Percentiles rank a stretch among this genome's conserved stretches.
Conservation (phyloP, 805 yeast species). For the Candida railenensis region DNA sequence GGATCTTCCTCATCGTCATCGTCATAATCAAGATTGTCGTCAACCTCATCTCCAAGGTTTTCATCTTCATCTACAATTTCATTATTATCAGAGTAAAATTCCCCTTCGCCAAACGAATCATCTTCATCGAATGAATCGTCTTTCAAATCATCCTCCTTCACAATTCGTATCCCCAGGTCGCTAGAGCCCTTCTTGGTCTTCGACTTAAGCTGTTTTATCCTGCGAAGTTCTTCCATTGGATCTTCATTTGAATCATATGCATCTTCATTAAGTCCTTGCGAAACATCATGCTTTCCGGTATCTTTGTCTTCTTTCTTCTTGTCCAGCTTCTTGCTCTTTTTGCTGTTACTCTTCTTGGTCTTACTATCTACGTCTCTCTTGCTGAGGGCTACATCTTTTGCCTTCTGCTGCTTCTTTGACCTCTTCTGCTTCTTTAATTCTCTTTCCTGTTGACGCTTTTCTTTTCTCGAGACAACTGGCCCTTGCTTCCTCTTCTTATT, state of each 20-base stretch:
- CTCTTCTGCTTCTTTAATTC: slow-evolving; percentile 30
- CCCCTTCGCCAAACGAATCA: slow-evolving; percentile 8
- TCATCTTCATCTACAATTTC: slow-evolving; percentile 6
- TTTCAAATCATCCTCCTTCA: slow-evolving; percentile 30
- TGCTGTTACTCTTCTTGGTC: not conserved
- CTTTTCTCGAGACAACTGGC: slow-evolving; percentile 29
- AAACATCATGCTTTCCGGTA: slow-evolving; percentile 13
- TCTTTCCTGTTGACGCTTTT: slow-evolving; percentile 35
- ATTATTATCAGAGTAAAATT: slow-evolving; percentile 8
- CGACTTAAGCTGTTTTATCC: slow-evolving; percentile 3
- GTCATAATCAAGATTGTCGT: slow-evolving; percentile 14
- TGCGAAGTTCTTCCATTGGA: slow-evolving; percentile 1
- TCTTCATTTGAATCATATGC: not conserved
- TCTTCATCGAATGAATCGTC: slow-evolving; percentile 20
- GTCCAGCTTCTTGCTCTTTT: slow-evolving; percentile 2
- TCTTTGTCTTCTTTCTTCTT: slow-evolving; percentile 1
- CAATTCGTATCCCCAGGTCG: slow-evolving; percentile 18
- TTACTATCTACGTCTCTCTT: not conserved
- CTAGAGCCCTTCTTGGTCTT: slow-evolving; percentile 2
- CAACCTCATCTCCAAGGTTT: slow-evolving; percentile 12
- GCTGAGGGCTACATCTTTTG: not conserved
- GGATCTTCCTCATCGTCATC: slow-evolving; percentile 19
- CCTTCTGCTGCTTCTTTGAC: slow-evolving; percentile 6
- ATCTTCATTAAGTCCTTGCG: too few species aligned
- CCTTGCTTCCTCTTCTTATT: slow-evolving; percentile 21